A percentile compares a stretch with the other conserved stretches of the same genome.
Evolutionary conservation across 805 yeast genomes (phyloP).

Genomic region (Pichia insulana): DNA sequence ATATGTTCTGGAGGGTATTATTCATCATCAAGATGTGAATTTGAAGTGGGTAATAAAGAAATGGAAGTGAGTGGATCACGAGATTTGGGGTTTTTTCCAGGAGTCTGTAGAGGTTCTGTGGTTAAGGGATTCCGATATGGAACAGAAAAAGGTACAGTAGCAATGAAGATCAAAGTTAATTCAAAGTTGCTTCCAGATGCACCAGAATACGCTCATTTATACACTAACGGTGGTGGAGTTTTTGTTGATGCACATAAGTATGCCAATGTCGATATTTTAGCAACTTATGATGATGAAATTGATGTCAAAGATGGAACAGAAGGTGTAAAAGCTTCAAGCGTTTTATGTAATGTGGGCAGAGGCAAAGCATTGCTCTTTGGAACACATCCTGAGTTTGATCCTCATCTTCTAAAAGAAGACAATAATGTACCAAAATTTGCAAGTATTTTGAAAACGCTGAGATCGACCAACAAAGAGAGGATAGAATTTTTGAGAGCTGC

Average conservation of each 20-base stretch:
- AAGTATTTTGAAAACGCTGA: conserved; percentile 33
- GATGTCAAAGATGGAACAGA: conserved; percentile 36
- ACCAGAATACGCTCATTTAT: conserved; percentile 29
- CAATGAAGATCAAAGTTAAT: conserved; percentile 39
- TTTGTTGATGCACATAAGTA: conserved; percentile 66
- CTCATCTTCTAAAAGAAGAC: conserved; percentile 35
- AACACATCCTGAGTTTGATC: conserved; percentile 81
- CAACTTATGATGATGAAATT: conserved; percentile 48
- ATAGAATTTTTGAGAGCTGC: conserved; percentile 47
- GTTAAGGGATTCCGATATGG: conserved; percentile 74
- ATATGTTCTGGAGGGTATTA: conserved; percentile 96
- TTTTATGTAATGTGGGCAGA: conserved; percentile 56
- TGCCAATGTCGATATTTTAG: conserved; percentile 61
- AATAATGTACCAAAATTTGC: conserved; percentile 20
- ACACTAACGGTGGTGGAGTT: conserved; percentile 86
- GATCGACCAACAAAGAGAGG: conserved; percentile 39
- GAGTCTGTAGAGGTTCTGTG: conserved; percentile 74
- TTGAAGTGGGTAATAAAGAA: conserved; percentile 61
- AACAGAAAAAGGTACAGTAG: conserved; percentile 66
- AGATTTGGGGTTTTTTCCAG: conserved; percentile 77
- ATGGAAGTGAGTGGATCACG: conserved; percentile 83
- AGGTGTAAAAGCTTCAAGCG: conserved; percentile 55
- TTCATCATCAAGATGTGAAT: conserved; percentile 67
- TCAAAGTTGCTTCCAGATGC: conserved; percentile 25
- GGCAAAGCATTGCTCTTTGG: conserved; percentile 78